Base-by-base conservation (phyloP, 768 basidiomycete genomes). In the Tulasnella calospora region DNA sequence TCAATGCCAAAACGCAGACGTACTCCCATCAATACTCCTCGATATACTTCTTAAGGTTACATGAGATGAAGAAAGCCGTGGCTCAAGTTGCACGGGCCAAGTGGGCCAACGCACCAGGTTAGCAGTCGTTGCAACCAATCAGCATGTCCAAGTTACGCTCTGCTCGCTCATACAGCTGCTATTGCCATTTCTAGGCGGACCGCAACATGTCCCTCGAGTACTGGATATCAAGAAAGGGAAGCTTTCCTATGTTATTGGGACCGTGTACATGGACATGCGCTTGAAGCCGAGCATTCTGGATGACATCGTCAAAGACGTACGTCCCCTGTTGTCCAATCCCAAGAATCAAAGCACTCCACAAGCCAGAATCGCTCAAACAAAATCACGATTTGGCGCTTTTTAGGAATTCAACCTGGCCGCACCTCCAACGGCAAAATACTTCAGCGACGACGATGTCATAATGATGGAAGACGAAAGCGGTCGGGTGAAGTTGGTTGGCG, bases 211-310 rank as follows among this genome's bases (percentile, higher is more conserved):
- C n/a, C 88, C 90, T 8, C 88, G 94, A 40, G 93, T 97, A 2
- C 89, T 98, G 5, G 97, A 99, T 78, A 92, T 99, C 10, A 86
- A 90, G 70, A 93, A 94, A 81, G 92, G 92, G 0, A 87, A 92
- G 81, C 86, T 97, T 76, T 98, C 95, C 84, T 98, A 92, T 84
- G 89, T 99, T 79, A 86, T 98, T 76, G 98, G 98, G 4, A 99
- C 98, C 0, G 91, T 98, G 8, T 99, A 98, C 84, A 92, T 99
- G 91, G 96, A 99, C 79, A 99, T 99, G 98, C 94, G 96, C 12
- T 87, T 99, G 74, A 99, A 99, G 83, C 97, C 97, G 0, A 99
- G 98, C 82, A 94, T 99, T n/a, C 88, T 99, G 80, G 93, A 95
- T 81, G 98, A 99, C 80, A 89, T 99, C 80, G 95, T 92, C 33